Percentiles rank a stretch among this genome's conserved stretches.
These are phyloP conservation scores for Garcia nutans DNA, from an alignment of 345 rosid genomes.

Conservation along the genomic window DNA sequence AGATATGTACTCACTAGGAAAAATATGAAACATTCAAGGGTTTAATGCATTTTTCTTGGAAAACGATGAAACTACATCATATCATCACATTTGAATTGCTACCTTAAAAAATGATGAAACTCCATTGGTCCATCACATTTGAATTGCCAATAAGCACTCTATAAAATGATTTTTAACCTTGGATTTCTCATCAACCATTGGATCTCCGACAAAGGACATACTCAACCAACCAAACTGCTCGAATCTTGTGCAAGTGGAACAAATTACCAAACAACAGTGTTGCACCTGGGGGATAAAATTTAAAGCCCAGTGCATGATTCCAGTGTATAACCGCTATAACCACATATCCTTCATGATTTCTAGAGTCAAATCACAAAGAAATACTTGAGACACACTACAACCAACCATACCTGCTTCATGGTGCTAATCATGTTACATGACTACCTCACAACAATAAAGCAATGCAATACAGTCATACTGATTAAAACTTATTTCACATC, in stretches of 20 bases:
- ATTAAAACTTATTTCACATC: neutral
- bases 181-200: neutral
- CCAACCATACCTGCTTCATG: neutral
- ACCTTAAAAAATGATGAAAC: neutral
- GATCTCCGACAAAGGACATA: neutral
- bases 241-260: neutral
- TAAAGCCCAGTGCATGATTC: neutral
- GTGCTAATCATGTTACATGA: neutral
- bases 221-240: neutral
- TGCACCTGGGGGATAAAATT: neutral
- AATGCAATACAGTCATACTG: neutral
- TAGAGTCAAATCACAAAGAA: neutral
- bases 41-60: no score
- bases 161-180: slow-evolving; percentile 5
- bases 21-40: no score
- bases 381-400: neutral
- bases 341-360: neutral
- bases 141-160: neutral
- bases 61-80: no score
- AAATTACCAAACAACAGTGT: neutral
- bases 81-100: no score
- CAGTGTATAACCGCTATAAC: neutral
- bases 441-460: neutral
- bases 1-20: no score
- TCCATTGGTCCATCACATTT: neutral